phyloP scores from a whole-genome alignment of 768 basidiomycete species.

The Lactarius akahatsu region DNA sequence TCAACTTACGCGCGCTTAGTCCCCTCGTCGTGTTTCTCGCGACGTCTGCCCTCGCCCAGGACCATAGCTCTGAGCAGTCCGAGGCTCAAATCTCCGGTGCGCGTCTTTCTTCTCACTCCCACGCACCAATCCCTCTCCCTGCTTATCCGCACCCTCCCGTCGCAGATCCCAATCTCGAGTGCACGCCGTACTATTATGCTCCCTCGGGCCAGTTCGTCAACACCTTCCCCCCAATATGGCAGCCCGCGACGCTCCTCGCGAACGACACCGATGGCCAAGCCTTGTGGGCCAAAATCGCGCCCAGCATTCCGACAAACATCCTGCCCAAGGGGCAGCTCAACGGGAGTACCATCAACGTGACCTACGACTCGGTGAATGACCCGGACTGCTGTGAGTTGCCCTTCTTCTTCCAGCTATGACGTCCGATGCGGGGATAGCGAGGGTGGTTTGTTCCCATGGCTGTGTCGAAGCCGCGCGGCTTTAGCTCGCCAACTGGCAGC shows the following conservation, averaged over 20 bases:
- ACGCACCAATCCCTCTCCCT: neutral
- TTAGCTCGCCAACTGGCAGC: neutral
- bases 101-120: neutral
- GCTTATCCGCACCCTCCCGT: neutral
- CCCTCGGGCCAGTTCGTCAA: neutral
- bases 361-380: conserved; percentile 25
- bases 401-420: neutral
- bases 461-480: neutral
- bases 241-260: conserved; percentile 23
- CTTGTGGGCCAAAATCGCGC: conserved; percentile 46
- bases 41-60: conserved; percentile 7
- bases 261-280: conserved; percentile 29
- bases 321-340: conserved; percentile 36
- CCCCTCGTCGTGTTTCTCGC: neutral
- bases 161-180: conserved; percentile 23
- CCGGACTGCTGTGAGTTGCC: conserved; percentile 29
- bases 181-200: conserved; percentile 26
- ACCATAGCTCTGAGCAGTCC: conserved; percentile 18
- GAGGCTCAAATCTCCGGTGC: conserved; percentile 19
- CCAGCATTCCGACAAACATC: conserved; percentile 47
- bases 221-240: conserved; percentile 25
- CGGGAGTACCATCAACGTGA: conserved; percentile 15
- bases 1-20: neutral
- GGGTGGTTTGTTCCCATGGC: conserved; percentile 1
- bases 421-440: neutral